Conservation (phyloP, 2,329 filamentous ascomycete genomes). For the Pseudogymnoascus verrucosus region DNA sequence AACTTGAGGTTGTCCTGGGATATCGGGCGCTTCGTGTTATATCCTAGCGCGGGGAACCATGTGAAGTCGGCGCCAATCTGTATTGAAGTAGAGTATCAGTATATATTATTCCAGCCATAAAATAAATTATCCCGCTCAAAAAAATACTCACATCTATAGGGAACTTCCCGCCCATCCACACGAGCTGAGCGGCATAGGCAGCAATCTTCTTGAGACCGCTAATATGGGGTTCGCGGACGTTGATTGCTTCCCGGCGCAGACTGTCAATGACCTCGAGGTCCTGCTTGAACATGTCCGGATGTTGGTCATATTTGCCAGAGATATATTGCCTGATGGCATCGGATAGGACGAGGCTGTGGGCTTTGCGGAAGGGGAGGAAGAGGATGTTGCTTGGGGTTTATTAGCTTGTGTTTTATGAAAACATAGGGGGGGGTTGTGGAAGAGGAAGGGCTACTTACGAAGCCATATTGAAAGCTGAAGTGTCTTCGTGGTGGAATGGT, state of each 20-base stretch:
- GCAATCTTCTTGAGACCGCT: conserved; percentile 86
- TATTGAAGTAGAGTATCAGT: conserved; percentile 13
- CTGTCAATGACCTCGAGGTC: conserved; percentile 83
- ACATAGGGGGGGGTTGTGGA: not conserved
- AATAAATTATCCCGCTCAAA: not conserved
- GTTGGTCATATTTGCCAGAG: conserved; percentile 96
- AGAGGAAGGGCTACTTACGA: not conserved
- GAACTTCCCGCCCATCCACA: conserved; percentile 92
- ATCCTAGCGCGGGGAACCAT: conserved; percentile 91
- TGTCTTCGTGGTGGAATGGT: not conserved
- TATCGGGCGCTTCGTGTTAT: conserved; percentile 69
- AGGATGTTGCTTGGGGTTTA: conserved; percentile 25
- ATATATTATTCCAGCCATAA: not conserved
- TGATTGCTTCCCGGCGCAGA: conserved; percentile 76
- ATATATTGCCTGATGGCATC: conserved; percentile 89
- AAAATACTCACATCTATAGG: conserved; percentile 68
- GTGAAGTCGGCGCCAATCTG: conserved; percentile 91
- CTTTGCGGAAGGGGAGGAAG: conserved; percentile 69
- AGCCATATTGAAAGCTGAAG: not conserved
- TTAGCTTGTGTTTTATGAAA: not conserved
- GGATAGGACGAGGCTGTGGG: conserved; percentile 69
- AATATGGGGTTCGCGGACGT: conserved; percentile 77
- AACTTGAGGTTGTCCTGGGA: conserved; percentile 62
- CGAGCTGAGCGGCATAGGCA: conserved; percentile 82
- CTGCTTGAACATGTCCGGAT: conserved; percentile 89